Percentiles rank a stretch among this genome's conserved stretches.
phyloP scores from a whole-genome alignment of 257 asterid genomes.

The Capsicum baccatum region DNA sequence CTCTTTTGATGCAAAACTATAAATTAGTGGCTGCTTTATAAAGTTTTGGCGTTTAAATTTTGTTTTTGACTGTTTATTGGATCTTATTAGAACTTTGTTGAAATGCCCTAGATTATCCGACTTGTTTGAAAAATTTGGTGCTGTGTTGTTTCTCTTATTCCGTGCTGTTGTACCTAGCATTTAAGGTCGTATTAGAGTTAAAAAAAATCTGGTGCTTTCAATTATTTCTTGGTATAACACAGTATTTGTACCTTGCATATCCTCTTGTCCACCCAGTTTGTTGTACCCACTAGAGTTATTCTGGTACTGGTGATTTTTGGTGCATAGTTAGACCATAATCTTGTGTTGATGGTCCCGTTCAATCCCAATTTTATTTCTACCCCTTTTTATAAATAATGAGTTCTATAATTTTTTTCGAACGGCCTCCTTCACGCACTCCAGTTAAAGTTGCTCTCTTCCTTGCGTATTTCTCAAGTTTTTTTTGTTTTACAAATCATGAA shows the following conservation, averaged over 20 bases:
- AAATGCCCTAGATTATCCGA: not conserved
- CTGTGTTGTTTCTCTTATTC: not conserved
- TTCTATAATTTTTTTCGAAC: too few species aligned
- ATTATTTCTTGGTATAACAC: not conserved
- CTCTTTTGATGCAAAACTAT: slow-evolving; percentile 23
- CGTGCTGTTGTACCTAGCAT: not conserved
- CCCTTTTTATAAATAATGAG: too few species aligned
- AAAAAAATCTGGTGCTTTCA: not conserved
- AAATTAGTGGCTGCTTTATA: not conserved
- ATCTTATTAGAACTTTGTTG: not conserved
- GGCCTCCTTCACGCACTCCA: not conserved
- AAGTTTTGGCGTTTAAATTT: slow-evolving; percentile 27
- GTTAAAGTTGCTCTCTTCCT: not conserved
- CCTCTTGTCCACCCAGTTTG: too few species aligned
- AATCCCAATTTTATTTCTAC: too few species aligned
- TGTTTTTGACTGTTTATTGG: slow-evolving; percentile 7
- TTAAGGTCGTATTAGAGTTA: not conserved
- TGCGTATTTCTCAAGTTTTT: too few species aligned
- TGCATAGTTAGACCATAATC: too few species aligned
- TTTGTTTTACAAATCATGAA: not conserved
- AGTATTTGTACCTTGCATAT: too few species aligned
- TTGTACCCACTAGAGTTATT: too few species aligned
- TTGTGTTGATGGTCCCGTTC: too few species aligned
- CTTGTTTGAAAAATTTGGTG: not conserved
- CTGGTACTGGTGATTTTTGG: too few species aligned